A percentile compares a stretch with the other conserved stretches of the same genome.
Conservation (phyloP, 164 flowering plant species). For the Euptelea pleiosperma region DNA sequence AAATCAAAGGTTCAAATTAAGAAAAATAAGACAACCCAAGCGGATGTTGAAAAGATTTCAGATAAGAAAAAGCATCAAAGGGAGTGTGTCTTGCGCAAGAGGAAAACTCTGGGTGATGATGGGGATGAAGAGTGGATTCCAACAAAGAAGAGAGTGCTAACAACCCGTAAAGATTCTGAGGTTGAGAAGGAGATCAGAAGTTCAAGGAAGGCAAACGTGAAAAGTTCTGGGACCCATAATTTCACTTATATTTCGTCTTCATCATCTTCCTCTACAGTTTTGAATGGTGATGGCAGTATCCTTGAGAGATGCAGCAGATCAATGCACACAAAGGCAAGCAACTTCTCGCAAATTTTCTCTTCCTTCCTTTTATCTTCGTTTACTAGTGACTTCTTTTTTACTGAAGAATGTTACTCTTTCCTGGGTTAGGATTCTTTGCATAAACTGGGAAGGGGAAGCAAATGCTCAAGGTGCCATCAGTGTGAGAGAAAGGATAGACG, state of each 20-base stretch:
- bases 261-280: constrained; percentile 18
- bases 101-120: constrained; percentile 16
- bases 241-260: constrained; percentile 13
- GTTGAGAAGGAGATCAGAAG: neutral
- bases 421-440: constrained; percentile 7
- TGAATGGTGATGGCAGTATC: constrained; percentile 10
- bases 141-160: constrained; percentile 12
- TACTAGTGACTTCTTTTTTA: neutral
- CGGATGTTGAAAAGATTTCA: constrained; percentile 8
- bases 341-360: neutral
- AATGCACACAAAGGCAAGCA: constrained; percentile 18
- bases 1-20: constrained; percentile 7
- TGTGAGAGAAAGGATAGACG: constrained; percentile 40
- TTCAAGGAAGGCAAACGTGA: constrained; percentile 3
- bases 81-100: constrained; percentile 8
- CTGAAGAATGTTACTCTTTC: neutral
- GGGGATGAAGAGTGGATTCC: constrained; percentile 11
- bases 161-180: constrained; percentile 4
- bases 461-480: constrained; percentile 46
- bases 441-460: constrained; percentile 13
- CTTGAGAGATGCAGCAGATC: neutral
- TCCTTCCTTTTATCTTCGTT: neutral
- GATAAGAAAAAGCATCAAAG: constrained; percentile 5
- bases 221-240: neutral
- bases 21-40: constrained; percentile 13